A percentile compares a stretch with the other conserved stretches of the same genome.
Conservation (phyloP, 176 grass and related monocot genomes). For the Musa itinerans region DNA sequence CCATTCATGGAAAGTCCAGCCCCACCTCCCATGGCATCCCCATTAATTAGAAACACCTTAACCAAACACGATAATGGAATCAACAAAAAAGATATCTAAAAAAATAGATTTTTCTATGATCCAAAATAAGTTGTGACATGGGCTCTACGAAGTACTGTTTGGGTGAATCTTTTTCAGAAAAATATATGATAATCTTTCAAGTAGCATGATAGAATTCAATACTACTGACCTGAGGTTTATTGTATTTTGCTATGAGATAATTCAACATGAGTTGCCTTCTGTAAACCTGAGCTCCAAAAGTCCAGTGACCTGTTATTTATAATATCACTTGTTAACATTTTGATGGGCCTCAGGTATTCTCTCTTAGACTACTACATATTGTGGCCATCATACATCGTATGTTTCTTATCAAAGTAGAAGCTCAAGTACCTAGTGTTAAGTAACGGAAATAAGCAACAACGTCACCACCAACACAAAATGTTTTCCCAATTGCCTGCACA, state of each 20-base stretch:
- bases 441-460: background rate
- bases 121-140: no score
- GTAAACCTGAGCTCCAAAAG: background rate
- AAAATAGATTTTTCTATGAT: background rate
- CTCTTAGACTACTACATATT: background rate
- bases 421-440: no score
- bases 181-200: no score
- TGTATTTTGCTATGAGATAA: slow-evolving; percentile 3
- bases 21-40: slow-evolving; percentile 17
- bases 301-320: slow-evolving; percentile 2
- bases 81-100: background rate
- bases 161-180: no score
- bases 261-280: background rate
- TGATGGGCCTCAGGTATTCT: background rate
- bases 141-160: no score
- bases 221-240: slow-evolving; percentile 4
- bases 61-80: background rate
- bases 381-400: no score
- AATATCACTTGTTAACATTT: background rate
- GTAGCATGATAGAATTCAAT: no score
- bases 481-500: slow-evolving; percentile 10
- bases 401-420: no score
- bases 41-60: slow-evolving; percentile 19
- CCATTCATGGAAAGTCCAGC: slow-evolving; percentile 18
- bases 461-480: slow-evolving; percentile 15